Percentiles rank a stretch among this genome's conserved stretches.
Conservation (phyloP, 305 asterid genomes). For the Solanum hybrid region DNA sequence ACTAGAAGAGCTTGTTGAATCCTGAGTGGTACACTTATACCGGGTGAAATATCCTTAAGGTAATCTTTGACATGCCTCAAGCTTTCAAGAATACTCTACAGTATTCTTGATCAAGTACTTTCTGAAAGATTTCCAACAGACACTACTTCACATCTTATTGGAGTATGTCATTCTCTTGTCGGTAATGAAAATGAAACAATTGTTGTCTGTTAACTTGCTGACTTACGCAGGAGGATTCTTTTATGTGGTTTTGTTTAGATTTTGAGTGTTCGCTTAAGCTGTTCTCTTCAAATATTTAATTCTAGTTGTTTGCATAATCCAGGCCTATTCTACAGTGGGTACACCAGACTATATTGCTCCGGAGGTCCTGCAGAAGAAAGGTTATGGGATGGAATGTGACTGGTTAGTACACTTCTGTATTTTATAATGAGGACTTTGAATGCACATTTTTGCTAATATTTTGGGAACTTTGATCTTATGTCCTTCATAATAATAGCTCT, state of each 20-base stretch:
- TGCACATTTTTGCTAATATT: background rate
- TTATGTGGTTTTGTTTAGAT: background rate
- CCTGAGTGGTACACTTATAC: background rate
- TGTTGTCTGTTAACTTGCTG: background rate
- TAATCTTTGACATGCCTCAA: background rate
- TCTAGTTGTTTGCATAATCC: background rate
- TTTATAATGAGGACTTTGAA: background rate
- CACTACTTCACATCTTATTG: background rate
- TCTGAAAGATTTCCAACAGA: background rate
- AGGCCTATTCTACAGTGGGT: slow-evolving; percentile 19
- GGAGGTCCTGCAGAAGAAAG: slow-evolving; percentile 15
- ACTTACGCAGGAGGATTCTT: background rate
- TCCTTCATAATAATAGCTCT: background rate
- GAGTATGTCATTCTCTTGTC: background rate
- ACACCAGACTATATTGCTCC: slow-evolving; percentile 17
- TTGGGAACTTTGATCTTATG: background rate
- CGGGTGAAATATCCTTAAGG: background rate
- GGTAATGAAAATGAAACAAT: background rate
- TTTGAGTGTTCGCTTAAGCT: background rate
- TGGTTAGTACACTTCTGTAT: slow-evolving; percentile 11
- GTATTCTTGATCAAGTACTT: no score
- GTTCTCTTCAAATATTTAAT: background rate
- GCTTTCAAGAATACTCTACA: background rate
- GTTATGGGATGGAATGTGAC: slow-evolving; percentile 17
- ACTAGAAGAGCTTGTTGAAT: background rate